Evolutionary conservation across 768 basidiomycete genomes (phyloP).

Genomic region (Pleurotus giganteus): DNA sequence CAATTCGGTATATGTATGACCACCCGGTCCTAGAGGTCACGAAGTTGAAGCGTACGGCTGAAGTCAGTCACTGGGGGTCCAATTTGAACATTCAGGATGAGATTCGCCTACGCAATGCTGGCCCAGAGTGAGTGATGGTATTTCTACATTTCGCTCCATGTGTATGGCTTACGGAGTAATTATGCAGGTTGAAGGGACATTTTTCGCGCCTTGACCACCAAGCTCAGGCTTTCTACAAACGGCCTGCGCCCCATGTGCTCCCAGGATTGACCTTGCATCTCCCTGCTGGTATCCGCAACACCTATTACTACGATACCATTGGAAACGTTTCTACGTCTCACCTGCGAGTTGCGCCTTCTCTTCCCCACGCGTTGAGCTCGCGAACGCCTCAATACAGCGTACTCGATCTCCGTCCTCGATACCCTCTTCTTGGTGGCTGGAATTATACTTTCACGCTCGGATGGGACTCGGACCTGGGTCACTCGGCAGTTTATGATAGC

Average conservation of each 20-base stretch:
- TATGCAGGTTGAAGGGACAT: slow-evolving; percentile 82
- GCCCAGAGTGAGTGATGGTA: slow-evolving; percentile 68
- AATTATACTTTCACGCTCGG: slow-evolving; percentile 95
- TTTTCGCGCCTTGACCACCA: slow-evolving; percentile 93
- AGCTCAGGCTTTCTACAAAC: slow-evolving; percentile 66
- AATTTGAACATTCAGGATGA: slow-evolving; percentile 94
- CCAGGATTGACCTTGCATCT: slow-evolving; percentile 75
- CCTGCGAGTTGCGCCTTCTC: slow-evolving; percentile 68
- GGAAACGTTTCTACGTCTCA: slow-evolving; percentile 97
- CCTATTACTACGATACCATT: slow-evolving; percentile 89
- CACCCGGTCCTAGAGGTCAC: slow-evolving; percentile 77
- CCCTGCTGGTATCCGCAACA: slow-evolving; percentile 76
- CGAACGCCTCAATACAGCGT: slow-evolving; percentile 56
- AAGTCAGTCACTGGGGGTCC: slow-evolving; percentile 96
- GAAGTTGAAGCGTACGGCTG: slow-evolving; percentile 71
- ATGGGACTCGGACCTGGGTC: slow-evolving; percentile 84
- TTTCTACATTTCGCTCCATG: neutral
- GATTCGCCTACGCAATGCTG: slow-evolving; percentile 82
- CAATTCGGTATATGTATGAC: slow-evolving; percentile 81
- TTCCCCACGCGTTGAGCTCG: slow-evolving; percentile 35
- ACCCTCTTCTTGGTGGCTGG: slow-evolving; percentile 95
- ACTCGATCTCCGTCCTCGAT: slow-evolving; percentile 85
- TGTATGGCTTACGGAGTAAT: slow-evolving; percentile 6
- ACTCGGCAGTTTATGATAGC: slow-evolving; percentile 65
- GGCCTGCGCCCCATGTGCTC: slow-evolving; percentile 67